phyloP scores from a whole-genome alignment of 75 land plant species.

The Azolla pinnata region DNA sequence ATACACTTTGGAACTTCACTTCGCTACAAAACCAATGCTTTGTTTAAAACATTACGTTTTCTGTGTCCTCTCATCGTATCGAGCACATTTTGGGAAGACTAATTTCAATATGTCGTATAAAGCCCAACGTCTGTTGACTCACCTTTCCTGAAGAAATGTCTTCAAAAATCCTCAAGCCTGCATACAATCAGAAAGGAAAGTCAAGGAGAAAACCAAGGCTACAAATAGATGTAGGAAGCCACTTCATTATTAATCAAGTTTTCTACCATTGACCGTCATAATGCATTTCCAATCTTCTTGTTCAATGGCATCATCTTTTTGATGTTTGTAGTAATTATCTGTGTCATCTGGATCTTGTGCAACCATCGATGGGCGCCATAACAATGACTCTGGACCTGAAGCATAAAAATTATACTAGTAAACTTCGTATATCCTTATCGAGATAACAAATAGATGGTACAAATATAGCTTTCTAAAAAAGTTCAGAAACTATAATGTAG shows the following conservation, averaged over 20 bases:
- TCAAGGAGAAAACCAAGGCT: no score
- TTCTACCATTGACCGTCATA: conserved; percentile 60
- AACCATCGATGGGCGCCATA: conserved; percentile 26
- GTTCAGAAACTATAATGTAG: no score
- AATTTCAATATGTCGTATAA: no score
- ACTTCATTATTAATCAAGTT: background rate
- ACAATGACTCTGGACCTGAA: conserved; percentile 31
- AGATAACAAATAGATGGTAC: background rate
- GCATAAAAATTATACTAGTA: background rate
- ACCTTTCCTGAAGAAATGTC: conserved; percentile 63
- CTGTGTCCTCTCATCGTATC: background rate
- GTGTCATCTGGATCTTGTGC: conserved; percentile 22
- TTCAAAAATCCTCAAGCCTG: conserved; percentile 82
- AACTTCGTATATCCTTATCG: background rate
- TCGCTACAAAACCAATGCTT: no score
- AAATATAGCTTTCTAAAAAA: no score
- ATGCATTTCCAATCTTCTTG: conserved; percentile 82
- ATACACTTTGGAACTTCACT: conserved; percentile 47
- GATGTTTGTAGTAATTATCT: conserved; percentile 26
- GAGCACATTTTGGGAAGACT: no score
- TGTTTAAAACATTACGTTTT: background rate
- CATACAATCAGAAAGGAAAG: background rate
- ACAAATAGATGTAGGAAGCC: background rate
- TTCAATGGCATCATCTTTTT: conserved; percentile 60
- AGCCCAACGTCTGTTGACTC: no score